These are phyloP conservation scores for Xeromyces bisporus DNA, from an alignment of 495 filamentous ascomycete genomes.

Conservation along the genomic window DNA sequence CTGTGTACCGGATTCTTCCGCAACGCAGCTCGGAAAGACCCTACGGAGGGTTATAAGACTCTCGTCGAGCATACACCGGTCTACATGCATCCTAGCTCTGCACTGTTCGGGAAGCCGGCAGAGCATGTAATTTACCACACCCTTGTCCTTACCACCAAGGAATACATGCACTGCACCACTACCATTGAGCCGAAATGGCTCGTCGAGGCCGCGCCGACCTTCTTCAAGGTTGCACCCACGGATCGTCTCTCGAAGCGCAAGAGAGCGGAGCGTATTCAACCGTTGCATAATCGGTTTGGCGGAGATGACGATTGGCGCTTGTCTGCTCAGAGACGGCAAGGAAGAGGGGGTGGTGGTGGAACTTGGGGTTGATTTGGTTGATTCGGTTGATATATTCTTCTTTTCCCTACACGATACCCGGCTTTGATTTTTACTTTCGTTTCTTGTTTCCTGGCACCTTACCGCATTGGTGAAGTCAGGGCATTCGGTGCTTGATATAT, in stretches of 20 bases:
- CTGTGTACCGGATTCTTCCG: constrained; percentile 91
- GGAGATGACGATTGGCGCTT: constrained; percentile 91
- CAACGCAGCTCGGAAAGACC: constrained; percentile 87
- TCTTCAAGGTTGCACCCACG: constrained; percentile 93
- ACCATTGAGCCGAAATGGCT: constrained; percentile 83
- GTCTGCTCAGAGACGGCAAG: constrained; percentile 71
- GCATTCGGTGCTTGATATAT: too few species aligned
- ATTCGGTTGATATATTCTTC: constrained; percentile 1
- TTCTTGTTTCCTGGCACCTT: too few species aligned
- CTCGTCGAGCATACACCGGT: constrained; percentile 89
- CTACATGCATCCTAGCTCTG: constrained; percentile 78
- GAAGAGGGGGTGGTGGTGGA: constrained; percentile 77
- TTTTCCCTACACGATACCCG: neutral
- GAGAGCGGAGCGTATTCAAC: constrained; percentile 87
- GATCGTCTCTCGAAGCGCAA: constrained; percentile 80
- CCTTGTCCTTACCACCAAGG: constrained; percentile 80
- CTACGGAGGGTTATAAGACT: constrained; percentile 91
- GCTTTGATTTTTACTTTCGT: constrained; percentile 2
- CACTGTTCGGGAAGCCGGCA: constrained; percentile 85
- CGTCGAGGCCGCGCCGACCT: constrained; percentile 87
- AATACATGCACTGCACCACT: constrained; percentile 93
- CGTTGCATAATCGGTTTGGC: constrained; percentile 78
- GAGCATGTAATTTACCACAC: constrained; percentile 91
- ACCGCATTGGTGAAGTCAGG: too few species aligned
- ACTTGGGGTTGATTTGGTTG: constrained; percentile 83